Conservation (phyloP, 257 asterid species). For the Vinca minor region DNA sequence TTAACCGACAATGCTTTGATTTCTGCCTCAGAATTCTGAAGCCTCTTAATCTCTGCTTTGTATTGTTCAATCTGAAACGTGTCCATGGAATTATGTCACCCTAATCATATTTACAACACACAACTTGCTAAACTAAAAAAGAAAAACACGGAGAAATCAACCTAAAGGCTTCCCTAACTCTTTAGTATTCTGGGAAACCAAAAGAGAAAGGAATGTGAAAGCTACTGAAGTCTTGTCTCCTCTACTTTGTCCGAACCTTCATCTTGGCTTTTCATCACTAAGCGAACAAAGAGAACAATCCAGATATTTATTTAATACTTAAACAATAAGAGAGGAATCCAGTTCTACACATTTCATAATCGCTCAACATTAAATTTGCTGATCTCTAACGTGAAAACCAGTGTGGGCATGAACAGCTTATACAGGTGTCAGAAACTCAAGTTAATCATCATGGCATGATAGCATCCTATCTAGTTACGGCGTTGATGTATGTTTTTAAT, state of each 20-base stretch:
- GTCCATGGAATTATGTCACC: conserved; percentile 1
- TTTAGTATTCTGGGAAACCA: neutral
- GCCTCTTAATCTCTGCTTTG: conserved; percentile 69
- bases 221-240: neutral
- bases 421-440: neutral
- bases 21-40: conserved; percentile 91
- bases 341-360: neutral
- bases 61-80: conserved; percentile 54
- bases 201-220: neutral
- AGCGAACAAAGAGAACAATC: neutral
- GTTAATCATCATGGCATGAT: neutral
- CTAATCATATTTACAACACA: neutral
- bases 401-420: neutral
- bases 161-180: neutral
- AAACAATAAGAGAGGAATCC: neutral
- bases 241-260: too few species aligned
- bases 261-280: neutral
- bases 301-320: neutral
- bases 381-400: neutral
- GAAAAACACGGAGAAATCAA: neutral
- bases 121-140: neutral
- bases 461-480: too few species aligned
- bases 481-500: too few species aligned
- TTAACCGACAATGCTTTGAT: conserved; percentile 85
- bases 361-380: neutral